Conservation (phyloP, 306 rosid species). For the Pueraria montana region DNA sequence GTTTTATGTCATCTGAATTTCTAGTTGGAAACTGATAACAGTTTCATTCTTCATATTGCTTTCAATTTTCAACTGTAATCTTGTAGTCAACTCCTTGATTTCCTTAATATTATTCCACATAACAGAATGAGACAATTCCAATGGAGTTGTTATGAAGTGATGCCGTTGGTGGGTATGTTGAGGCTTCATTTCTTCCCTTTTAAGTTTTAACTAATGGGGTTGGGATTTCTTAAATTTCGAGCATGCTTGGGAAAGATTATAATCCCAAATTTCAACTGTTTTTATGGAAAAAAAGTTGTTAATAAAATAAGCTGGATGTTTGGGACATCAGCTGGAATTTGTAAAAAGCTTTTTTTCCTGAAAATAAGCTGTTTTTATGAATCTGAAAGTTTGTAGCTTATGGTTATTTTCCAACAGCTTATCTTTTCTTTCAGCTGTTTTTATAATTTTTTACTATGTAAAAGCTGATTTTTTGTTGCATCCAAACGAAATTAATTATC, state of each 20-base stretch:
- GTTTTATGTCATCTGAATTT: not conserved
- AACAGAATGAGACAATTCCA: slow-evolving; percentile 11
- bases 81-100: not conserved
- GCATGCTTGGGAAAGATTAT: too few species aligned
- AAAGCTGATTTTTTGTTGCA: too few species aligned
- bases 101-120: slow-evolving; percentile 16
- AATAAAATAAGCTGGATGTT: too few species aligned
- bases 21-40: slow-evolving; percentile 13
- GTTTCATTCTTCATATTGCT: not conserved
- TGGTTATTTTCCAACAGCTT: too few species aligned
- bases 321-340: too few species aligned
- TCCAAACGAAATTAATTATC: too few species aligned
- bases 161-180: slow-evolving; percentile 13
- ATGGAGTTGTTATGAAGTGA: slow-evolving; percentile 23
- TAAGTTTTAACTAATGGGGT: slow-evolving; percentile 16
- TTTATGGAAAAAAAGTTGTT: too few species aligned
- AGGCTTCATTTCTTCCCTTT: slow-evolving; percentile 14
- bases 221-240: not conserved
- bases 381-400: too few species aligned
- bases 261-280: slow-evolving; percentile 5
- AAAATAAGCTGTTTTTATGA: too few species aligned
- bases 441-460: too few species aligned
- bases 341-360: too few species aligned
- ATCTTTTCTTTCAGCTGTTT: too few species aligned
- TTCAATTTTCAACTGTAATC: not conserved